Evolutionary conservation across 1,139 yeast genomes (phyloP).

Genomic region (Kodamaea alishanica): DNA sequence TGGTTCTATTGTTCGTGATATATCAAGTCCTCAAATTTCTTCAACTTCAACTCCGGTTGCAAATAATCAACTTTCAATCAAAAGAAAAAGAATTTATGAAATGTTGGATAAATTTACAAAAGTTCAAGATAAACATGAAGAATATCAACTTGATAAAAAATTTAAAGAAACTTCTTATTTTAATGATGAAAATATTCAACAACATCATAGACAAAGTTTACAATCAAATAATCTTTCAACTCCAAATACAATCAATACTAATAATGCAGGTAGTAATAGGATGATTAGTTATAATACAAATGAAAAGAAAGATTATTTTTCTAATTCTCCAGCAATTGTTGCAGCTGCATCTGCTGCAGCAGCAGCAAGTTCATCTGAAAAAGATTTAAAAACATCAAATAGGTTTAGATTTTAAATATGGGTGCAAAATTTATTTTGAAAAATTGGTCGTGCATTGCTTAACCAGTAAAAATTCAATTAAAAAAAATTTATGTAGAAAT

Average conservation of each 20-base stretch:
- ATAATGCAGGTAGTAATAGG: conserved; percentile 8
- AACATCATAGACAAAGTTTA: conserved; percentile 1
- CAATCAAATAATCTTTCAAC: conserved; percentile 1
- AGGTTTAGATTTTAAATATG: conserved; percentile 2
- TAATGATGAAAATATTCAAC: conserved; percentile 2
- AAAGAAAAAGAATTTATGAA: conserved; percentile 46
- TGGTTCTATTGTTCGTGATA: conserved; percentile 6
- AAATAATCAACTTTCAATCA: conserved; percentile 32
- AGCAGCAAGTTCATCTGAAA: conserved; percentile 2
- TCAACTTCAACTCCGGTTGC: conserved; percentile 13
- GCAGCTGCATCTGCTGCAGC: conserved; percentile 10
- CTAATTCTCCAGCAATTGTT: conserved; percentile 10
- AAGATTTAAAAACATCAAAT: background rate
- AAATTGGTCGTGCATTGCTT: too few relatives aligned
- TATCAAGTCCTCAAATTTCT: conserved; percentile 1
- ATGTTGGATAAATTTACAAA: conserved; percentile 59
- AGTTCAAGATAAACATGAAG: conserved; percentile 57
- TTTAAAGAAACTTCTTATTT: conserved; percentile 7
- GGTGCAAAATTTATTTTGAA: too few relatives aligned
- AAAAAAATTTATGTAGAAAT: too few relatives aligned
- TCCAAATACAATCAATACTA: conserved; percentile 2
- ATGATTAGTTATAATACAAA: conserved; percentile 10
- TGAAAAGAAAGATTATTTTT: conserved; percentile 17
- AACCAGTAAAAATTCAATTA: too few relatives aligned
- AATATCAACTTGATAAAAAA: conserved; percentile 10